Evolutionary conservation across 2,329 filamentous ascomycete species (phyloP).

Genomic region (Alternaria longipes): DNA sequence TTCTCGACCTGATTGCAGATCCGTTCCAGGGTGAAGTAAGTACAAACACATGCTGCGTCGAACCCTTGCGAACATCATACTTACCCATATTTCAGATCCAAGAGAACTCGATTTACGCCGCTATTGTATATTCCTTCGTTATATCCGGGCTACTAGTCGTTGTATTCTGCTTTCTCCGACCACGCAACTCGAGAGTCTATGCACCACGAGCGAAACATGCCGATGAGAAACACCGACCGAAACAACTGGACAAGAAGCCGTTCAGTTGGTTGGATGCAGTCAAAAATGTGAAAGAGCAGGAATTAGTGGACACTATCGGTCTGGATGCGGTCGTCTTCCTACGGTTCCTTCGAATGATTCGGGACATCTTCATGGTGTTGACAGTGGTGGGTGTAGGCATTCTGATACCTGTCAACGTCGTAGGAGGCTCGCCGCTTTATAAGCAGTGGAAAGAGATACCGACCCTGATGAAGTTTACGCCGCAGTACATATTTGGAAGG

Average conservation of each 20-base stretch:
- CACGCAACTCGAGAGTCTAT: conserved; percentile 90
- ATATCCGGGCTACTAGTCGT: conserved; percentile 78
- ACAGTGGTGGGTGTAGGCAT: conserved; percentile 77
- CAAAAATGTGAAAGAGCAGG: conserved; percentile 76
- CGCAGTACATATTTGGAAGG: conserved; percentile 61
- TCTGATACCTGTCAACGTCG: conserved; percentile 80
- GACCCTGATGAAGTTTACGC: conserved; percentile 63
- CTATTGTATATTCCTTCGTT: conserved; percentile 80
- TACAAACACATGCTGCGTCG: neutral
- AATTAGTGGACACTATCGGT: conserved; percentile 82
- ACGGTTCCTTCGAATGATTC: conserved; percentile 85
- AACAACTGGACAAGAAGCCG: conserved; percentile 82
- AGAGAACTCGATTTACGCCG: conserved; percentile 76
- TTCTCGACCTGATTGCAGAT: conserved; percentile 53
- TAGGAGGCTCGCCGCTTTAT: conserved; percentile 47
- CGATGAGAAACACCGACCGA: conserved; percentile 87
- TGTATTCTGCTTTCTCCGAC: conserved; percentile 87
- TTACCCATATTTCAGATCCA: conserved; percentile 57
- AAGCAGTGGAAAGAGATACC: conserved; percentile 41
- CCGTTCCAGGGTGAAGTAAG: conserved; percentile 50
- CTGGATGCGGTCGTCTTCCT: conserved; percentile 92
- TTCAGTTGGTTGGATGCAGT: conserved; percentile 87
- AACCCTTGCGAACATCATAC: neutral
- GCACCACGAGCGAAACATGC: conserved; percentile 93
- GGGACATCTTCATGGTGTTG: conserved; percentile 85